A percentile compares a stretch with the other conserved stretches of the same genome.
These are phyloP conservation scores for Hortaea werneckii DNA, from an alignment of 2,329 filamentous ascomycete species.

Conservation along the genomic window DNA sequence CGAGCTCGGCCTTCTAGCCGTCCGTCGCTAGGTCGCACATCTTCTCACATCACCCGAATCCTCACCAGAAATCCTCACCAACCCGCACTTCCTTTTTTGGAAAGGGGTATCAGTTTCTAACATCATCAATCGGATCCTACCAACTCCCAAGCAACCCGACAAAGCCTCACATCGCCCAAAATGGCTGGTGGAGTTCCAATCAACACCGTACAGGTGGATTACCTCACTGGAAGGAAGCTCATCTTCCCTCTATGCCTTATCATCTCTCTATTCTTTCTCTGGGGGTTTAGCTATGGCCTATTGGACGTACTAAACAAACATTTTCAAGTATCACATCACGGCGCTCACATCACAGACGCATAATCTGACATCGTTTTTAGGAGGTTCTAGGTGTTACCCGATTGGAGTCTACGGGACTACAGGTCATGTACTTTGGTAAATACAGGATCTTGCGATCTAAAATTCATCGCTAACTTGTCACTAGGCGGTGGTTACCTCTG, in stretches of 20 bases:
- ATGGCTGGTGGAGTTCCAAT: slow-evolving; percentile 36
- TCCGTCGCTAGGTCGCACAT: slow-evolving; percentile 11
- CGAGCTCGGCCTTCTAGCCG: slow-evolving; percentile 8
- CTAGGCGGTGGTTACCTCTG: slow-evolving; percentile 33
- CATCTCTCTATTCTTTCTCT: slow-evolving; percentile 39
- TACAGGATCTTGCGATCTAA: too few relatives aligned
- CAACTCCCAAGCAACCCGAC: neutral
- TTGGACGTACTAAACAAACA: slow-evolving; percentile 27
- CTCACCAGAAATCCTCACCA: slow-evolving; percentile 5
- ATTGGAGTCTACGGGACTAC: slow-evolving; percentile 34
- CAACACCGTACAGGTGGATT: slow-evolving; percentile 27
- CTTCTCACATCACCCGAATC: slow-evolving; percentile 10
- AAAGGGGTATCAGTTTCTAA: neutral
- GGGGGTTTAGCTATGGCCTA: slow-evolving; percentile 28
- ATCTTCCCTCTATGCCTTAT: slow-evolving; percentile 40
- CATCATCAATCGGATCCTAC: neutral
- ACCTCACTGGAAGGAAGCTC: slow-evolving; percentile 35
- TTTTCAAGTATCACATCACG: slow-evolving; percentile 17
- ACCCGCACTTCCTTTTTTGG: neutral
- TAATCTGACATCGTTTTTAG: too few relatives aligned
- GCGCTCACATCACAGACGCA: neutral
- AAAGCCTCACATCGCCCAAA: slow-evolving; percentile 5
- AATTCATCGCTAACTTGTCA: too few relatives aligned
- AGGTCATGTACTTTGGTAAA: slow-evolving; percentile 33
- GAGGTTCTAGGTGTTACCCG: slow-evolving; percentile 28